Conservation (phyloP, 306 rosid species). For the Arachis hypogaea region DNA sequence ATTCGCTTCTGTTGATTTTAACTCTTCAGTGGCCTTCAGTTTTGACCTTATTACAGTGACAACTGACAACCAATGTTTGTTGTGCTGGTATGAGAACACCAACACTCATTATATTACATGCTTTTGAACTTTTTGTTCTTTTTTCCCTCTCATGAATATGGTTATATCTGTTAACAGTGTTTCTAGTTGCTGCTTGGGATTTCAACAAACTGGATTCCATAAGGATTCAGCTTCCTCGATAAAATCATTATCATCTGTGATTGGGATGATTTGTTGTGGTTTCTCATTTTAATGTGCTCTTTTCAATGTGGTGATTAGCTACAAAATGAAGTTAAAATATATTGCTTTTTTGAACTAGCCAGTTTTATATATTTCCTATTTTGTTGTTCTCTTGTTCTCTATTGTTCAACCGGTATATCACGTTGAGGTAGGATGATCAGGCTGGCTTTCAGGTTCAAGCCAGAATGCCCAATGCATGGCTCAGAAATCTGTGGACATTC, state of each 20-base stretch:
- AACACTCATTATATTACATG: not conserved
- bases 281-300: constrained; percentile 19
- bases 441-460: not conserved
- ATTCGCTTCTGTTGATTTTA: constrained; percentile 2
- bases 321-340: not conserved
- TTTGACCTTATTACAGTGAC: not conserved
- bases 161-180: not conserved
- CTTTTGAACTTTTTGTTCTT: constrained; percentile 7
- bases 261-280: not conserved
- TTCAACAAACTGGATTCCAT: not conserved
- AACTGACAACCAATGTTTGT: not conserved
- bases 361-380: not conserved
- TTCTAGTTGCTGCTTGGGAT: not conserved
- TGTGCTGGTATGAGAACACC: constrained; percentile 4
- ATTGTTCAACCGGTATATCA: not conserved
- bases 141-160: constrained; percentile 12
- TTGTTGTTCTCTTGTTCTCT: not conserved
- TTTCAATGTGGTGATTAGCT: not conserved
- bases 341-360: not conserved
- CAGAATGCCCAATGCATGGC: not conserved
- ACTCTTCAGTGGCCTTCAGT: constrained; percentile 7
- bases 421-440: not conserved
- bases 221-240: not conserved
- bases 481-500: no score
- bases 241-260: not conserved